A percentile compares a stretch with the other conserved stretches of the same genome.
These are phyloP conservation scores for Cladophialophora bantiana DNA, from an alignment of 2,329 filamentous ascomycete species.

Conservation along the genomic window DNA sequence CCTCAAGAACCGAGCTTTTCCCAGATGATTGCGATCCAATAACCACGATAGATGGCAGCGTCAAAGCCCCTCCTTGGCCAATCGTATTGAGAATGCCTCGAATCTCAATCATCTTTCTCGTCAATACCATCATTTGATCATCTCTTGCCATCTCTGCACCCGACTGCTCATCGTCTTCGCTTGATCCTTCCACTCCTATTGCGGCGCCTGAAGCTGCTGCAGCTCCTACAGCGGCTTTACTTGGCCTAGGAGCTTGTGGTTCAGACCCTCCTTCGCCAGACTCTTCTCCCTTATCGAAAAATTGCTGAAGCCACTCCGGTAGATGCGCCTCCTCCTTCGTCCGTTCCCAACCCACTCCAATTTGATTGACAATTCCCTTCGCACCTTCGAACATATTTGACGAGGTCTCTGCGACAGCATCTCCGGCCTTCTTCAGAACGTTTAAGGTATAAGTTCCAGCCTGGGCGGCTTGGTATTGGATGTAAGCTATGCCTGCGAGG, in stretches of 20 bases:
- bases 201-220: conserved; percentile 76
- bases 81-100: conserved; percentile 88
- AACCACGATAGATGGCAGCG: conserved; percentile 95
- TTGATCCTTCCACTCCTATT: conserved; percentile 76
- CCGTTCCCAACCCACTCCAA: conserved; percentile 78
- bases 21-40: conserved; percentile 98
- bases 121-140: conserved; percentile 99
- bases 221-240: conserved; percentile 64
- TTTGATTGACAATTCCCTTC: conserved; percentile 78
- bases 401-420: conserved; percentile 65
- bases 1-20: conserved; percentile 95
- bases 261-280: conserved; percentile 55
- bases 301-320: conserved; percentile 79
- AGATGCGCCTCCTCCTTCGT: conserved; percentile 78
- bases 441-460: conserved; percentile 80
- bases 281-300: conserved; percentile 65
- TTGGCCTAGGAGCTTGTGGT: conserved; percentile 42
- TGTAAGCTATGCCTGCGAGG: conserved; percentile 84
- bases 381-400: conserved; percentile 71
- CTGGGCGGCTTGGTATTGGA: conserved; percentile 94
- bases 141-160: conserved; percentile 76
- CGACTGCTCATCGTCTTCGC: conserved; percentile 67
- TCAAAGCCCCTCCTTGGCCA: conserved; percentile 87
- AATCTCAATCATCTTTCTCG: conserved; percentile 99
- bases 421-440: conserved; percentile 74